Evolutionary conservation across 2,329 filamentous ascomycete genomes (phyloP).

Genomic region (Alternaria ethzedia): DNA sequence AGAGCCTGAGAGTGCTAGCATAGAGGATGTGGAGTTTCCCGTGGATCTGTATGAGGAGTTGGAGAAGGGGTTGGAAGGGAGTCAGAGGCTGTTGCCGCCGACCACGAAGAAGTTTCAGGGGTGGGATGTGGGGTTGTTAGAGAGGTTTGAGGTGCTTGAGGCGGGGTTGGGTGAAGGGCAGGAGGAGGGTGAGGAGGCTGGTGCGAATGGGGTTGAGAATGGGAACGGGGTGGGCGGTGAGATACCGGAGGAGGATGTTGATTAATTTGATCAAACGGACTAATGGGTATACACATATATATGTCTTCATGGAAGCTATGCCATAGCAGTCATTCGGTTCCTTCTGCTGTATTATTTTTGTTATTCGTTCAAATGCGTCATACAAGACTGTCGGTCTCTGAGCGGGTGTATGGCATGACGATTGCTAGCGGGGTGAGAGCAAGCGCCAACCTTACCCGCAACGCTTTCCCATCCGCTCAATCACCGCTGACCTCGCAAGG

Average conservation of each 20-base stretch:
- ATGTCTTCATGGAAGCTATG: neutral
- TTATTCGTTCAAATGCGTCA: too few relatives aligned
- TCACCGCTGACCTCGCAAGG: neutral
- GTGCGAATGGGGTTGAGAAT: neutral
- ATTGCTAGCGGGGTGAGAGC: neutral
- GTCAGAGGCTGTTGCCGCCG: slow-evolving; percentile 61
- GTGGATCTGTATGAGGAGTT: slow-evolving; percentile 57
- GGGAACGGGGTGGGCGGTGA: neutral
- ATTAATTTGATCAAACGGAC: neutral
- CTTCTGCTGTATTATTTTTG: neutral
- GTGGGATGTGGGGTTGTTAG: slow-evolving; percentile 72
- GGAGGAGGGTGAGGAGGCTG: neutral
- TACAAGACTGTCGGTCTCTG: neutral
- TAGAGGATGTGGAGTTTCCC: slow-evolving; percentile 63
- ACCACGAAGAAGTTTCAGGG: slow-evolving; percentile 65
- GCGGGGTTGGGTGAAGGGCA: neutral
- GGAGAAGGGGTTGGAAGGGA: slow-evolving; percentile 53
- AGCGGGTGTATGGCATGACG: neutral
- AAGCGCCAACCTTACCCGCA: neutral
- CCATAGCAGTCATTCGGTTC: neutral
- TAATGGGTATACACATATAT: neutral
- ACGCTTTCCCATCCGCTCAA: neutral
- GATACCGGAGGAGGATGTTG: slow-evolving; percentile 7
- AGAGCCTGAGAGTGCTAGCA: slow-evolving; percentile 49
- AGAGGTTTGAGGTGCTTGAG: slow-evolving; percentile 55